These are phyloP conservation scores for Cadophora gregata DNA, from an alignment of 2,329 filamentous ascomycete genomes.

Conservation along the genomic window DNA sequence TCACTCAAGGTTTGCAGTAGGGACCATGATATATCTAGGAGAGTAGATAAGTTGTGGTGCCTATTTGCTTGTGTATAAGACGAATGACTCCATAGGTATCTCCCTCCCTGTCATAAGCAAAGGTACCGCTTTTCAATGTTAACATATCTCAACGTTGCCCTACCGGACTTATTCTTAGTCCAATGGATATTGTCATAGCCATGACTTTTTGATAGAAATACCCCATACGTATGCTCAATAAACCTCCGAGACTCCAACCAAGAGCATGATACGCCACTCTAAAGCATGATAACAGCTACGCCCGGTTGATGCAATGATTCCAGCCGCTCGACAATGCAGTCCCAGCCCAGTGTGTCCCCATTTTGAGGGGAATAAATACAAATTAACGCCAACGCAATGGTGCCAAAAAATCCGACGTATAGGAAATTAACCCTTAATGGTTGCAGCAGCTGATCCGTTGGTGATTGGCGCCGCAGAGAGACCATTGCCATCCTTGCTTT, in stretches of 20 bases:
- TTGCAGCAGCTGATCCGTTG: slow-evolving; percentile 26
- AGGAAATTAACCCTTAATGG: slow-evolving; percentile 14
- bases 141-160: not conserved
- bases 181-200: slow-evolving; percentile 8
- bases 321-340: slow-evolving; percentile 24
- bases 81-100: slow-evolving; percentile 1
- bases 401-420: slow-evolving; percentile 7
- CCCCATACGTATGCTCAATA: slow-evolving; percentile 15
- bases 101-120: not conserved
- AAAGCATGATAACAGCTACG: slow-evolving; percentile 19
- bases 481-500: slow-evolving; percentile 24
- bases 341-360: slow-evolving; percentile 17
- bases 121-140: not conserved
- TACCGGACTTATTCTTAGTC: slow-evolving; percentile 9
- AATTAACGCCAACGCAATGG: slow-evolving; percentile 31
- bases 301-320: slow-evolving; percentile 28
- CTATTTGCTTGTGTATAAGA: slow-evolving; percentile 5
- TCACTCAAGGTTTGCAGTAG: too few species aligned
- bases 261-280: slow-evolving; percentile 22
- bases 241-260: slow-evolving; percentile 20
- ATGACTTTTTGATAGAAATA: slow-evolving; percentile 20
- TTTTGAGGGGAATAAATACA: not conserved
- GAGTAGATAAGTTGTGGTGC: slow-evolving; percentile 10
- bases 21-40: not conserved
- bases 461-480: slow-evolving; percentile 20